Evolutionary conservation across 2,329 filamentous ascomycete genomes (phyloP), one percentile per base, ranked within the genome.

Genomic region (Clarireedia hainanense): DNA sequence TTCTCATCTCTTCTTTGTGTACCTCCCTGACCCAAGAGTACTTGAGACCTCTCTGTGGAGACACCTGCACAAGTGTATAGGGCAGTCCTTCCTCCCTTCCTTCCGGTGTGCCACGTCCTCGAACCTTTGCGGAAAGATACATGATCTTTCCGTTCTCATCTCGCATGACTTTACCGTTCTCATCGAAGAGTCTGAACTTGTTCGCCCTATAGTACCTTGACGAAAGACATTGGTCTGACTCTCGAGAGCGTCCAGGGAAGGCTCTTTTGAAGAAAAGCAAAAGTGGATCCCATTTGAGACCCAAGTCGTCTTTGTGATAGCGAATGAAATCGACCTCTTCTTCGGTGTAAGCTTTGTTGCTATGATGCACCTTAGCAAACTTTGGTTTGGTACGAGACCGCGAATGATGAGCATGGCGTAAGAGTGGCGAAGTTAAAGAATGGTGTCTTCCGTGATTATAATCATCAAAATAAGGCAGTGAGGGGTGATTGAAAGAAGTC

Each of bases 281-380:
- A 15, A 58, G 37, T 36, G 52, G 20, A 2, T 14, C 12, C 59
- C 59, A 61, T 12, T 17, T n/a, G 6, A 55, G 37, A 2, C 30
- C 52, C 12, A 40, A 36, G 42, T 62, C 60, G 7, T 57, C 51
- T 15, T 54, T 50, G n/a, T 55, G 23, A 24, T 62, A 62, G 2
- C 57, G 46, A 9, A 62, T 61, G 4, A 52, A 60, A 27, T 58
- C 48, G 6, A 61, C 51, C 24, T 61, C 55, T 40, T 60, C 57
- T 5, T 24, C 23, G 2, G 48, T 54, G 30, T 62, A 62, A 5
- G 57, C 39, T 14, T 57, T 57, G 42, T 62, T 62, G 34, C 55
- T 57, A 27, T 56, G 60, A 27, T 54, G 59, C 26, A 50, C 49
- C 5, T 46, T 47, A 45, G 6, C n/a, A 5, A 17, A 23, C 20